Percentiles rank a stretch among this genome's conserved stretches.
Evolutionary conservation across 495 filamentous ascomycete species (phyloP).

Genomic region (Neurospora africana): DNA sequence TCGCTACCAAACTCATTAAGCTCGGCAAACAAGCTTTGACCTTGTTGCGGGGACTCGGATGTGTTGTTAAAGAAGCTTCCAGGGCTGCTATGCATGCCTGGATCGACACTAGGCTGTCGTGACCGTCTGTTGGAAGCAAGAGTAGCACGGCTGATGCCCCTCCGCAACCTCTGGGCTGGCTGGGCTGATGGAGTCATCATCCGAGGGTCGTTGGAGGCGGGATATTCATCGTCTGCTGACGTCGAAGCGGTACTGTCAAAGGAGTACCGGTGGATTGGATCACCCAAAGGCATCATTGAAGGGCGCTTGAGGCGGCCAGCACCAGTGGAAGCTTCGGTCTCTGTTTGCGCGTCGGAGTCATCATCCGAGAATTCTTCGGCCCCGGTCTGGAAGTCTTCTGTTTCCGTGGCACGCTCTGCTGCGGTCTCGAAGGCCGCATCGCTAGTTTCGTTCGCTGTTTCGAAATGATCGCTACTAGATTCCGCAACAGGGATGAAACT

Average conservation of each 20-base stretch:
- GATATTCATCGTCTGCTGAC: slow-evolving; percentile 60
- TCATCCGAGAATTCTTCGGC: slow-evolving; percentile 69
- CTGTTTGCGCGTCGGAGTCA: slow-evolving; percentile 81
- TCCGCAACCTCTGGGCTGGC: slow-evolving; percentile 54
- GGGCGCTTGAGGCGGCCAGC: slow-evolving; percentile 30
- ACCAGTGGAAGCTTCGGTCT: slow-evolving; percentile 42
- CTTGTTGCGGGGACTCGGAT: slow-evolving; percentile 41
- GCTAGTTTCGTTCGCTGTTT: slow-evolving; percentile 75
- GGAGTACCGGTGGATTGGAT: slow-evolving; percentile 46
- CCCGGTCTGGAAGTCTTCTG: slow-evolving; percentile 89
- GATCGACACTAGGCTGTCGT: slow-evolving; percentile 55
- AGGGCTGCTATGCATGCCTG: slow-evolving; percentile 38
- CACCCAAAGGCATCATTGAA: slow-evolving; percentile 19
- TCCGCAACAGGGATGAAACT: slow-evolving; percentile 20
- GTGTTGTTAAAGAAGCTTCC: slow-evolving; percentile 44
- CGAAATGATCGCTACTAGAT: slow-evolving; percentile 53
- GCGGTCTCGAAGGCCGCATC: slow-evolving; percentile 82
- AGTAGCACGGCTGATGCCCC: slow-evolving; percentile 52
- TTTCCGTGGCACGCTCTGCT: slow-evolving; percentile 74
- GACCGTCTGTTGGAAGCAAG: slow-evolving; percentile 44
- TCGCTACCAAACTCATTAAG: slow-evolving; percentile 64
- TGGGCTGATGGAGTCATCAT: slow-evolving; percentile 52
- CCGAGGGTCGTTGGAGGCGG: slow-evolving; percentile 15
- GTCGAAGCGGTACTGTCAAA: slow-evolving; percentile 85
- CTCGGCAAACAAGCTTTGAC: slow-evolving; percentile 84